These are phyloP conservation scores for Phytophthora aleatoria DNA, from an alignment of 352 stramenopile genomes.

Conservation along the genomic window DNA sequence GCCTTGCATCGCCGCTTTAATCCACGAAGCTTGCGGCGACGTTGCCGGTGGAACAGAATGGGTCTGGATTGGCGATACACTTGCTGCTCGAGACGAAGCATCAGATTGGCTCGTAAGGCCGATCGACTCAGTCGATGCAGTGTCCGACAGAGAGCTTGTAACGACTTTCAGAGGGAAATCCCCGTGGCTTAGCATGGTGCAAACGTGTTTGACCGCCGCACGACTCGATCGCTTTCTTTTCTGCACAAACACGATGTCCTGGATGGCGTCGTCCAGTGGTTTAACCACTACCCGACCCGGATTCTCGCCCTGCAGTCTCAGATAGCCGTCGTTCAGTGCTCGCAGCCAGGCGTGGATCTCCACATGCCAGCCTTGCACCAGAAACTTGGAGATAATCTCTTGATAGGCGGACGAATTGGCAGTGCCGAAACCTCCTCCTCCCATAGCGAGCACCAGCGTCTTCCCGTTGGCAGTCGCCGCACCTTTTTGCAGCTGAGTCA, in stretches of 20 bases:
- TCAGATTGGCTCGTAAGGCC: neutral
- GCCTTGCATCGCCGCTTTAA: slow-evolving; percentile 16
- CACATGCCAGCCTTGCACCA: slow-evolving; percentile 22
- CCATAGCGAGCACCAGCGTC: slow-evolving; percentile 27
- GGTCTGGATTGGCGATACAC: slow-evolving; percentile 6
- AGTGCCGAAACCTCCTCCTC: slow-evolving; percentile 8
- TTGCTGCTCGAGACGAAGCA: neutral
- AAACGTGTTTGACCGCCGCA: neutral
- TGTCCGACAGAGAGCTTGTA: slow-evolving; percentile 8
- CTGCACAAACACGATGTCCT: slow-evolving; percentile 18
- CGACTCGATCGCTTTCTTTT: neutral
- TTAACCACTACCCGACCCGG: slow-evolving; percentile 20
- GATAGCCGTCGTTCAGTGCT: slow-evolving; percentile 24
- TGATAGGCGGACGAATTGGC: slow-evolving; percentile 16
- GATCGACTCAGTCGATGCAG: neutral
- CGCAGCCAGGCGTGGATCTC: slow-evolving; percentile 36
- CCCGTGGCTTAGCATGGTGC: neutral
- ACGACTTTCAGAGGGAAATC: slow-evolving; percentile 9
- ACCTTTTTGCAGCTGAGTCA: slow-evolving; percentile 19
- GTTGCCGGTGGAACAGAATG: slow-evolving; percentile 14
- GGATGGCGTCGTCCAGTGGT: slow-evolving; percentile 24
- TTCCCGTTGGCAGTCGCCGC: slow-evolving; percentile 18
- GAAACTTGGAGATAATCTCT: slow-evolving; percentile 25
- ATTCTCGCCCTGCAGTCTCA: slow-evolving; percentile 17
- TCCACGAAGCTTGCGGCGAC: slow-evolving; percentile 26